Evolutionary conservation across 2,329 filamentous ascomycete species (phyloP).

Genomic region (Exophiala viscosa): DNA sequence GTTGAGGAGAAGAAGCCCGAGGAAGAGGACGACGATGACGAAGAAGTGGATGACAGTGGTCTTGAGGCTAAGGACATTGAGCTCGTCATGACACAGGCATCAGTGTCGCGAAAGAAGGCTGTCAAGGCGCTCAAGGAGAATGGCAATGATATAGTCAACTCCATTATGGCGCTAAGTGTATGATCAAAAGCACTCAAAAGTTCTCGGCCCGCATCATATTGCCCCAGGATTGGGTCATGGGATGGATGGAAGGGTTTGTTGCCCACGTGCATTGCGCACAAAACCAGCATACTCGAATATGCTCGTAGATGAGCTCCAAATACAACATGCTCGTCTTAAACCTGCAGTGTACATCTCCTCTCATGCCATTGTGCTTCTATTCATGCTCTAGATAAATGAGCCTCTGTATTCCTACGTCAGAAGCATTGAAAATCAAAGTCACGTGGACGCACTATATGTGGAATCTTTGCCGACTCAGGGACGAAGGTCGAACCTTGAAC

Average conservation of each 20-base stretch:
- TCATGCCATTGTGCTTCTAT: not conserved
- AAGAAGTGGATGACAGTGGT: slow-evolving; percentile 91
- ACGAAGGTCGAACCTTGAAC: not conserved
- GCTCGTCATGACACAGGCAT: slow-evolving; percentile 97
- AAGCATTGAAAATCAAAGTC: slow-evolving; percentile 1
- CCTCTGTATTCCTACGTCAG: not conserved
- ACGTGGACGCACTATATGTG: slow-evolving; percentile 10
- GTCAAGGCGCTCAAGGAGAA: slow-evolving; percentile 96
- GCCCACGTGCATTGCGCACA: slow-evolving; percentile 1
- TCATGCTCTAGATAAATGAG: not conserved
- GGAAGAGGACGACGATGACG: slow-evolving; percentile 85
- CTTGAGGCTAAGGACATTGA: slow-evolving; percentile 99
- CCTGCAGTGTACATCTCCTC: not conserved
- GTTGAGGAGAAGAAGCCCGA: slow-evolving; percentile 61
- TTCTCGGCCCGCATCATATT: slow-evolving; percentile 14
- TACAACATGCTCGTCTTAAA: slow-evolving; percentile 4
- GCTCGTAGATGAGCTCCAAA: slow-evolving; percentile 10
- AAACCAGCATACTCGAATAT: slow-evolving; percentile 5
- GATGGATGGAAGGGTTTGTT: not conserved
- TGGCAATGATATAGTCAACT: slow-evolving; percentile 99
- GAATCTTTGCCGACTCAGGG: slow-evolving; percentile 1
- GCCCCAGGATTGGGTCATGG: not conserved
- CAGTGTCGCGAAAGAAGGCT: slow-evolving; percentile 95
- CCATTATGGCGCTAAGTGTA: slow-evolving; percentile 96
- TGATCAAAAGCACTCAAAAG: slow-evolving; percentile 35